Conservation (phyloP, 805 yeast species). For the Candida insectalens region DNA sequence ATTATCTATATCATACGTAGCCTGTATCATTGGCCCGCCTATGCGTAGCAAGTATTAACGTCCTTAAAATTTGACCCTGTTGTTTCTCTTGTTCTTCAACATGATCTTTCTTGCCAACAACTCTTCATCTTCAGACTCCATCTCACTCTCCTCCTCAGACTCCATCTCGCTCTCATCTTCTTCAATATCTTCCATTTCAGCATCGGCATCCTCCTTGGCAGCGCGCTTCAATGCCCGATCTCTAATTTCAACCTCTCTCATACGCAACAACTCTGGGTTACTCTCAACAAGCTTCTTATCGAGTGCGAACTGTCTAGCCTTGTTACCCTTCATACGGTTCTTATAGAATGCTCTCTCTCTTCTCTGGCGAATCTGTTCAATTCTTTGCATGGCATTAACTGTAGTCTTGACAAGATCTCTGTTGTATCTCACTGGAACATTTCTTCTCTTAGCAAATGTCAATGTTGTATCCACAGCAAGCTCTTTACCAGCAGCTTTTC, state of each 20-base stretch:
- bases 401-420: conserved; percentile 94
- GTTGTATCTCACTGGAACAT: conserved; percentile 95
- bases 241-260: conserved; percentile 89
- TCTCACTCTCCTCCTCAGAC: conserved; percentile 40
- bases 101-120: conserved; percentile 41
- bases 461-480: conserved; percentile 94
- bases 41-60: too few species aligned
- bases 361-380: conserved; percentile 90
- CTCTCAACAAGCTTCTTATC: conserved; percentile 84
- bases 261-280: conserved; percentile 80
- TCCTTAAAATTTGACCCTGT: conserved; percentile 36
- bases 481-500: conserved; percentile 98
- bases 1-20: too few species aligned
- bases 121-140: conserved; percentile 34
- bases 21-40: too few species aligned
- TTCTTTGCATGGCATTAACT: conserved; percentile 88
- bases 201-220: conserved; percentile 23
- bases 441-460: conserved; percentile 94
- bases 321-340: conserved; percentile 98
- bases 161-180: conserved; percentile 34
- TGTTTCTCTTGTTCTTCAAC: conserved; percentile 51
- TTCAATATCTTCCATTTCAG: conserved; percentile 32
- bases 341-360: conserved; percentile 98
- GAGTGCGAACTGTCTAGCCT: conserved; percentile 71
- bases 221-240: conserved; percentile 61